Evolutionary conservation across 78 protist species (phyloP).

Genomic region (Planoprotostelium fungivorum): DNA sequence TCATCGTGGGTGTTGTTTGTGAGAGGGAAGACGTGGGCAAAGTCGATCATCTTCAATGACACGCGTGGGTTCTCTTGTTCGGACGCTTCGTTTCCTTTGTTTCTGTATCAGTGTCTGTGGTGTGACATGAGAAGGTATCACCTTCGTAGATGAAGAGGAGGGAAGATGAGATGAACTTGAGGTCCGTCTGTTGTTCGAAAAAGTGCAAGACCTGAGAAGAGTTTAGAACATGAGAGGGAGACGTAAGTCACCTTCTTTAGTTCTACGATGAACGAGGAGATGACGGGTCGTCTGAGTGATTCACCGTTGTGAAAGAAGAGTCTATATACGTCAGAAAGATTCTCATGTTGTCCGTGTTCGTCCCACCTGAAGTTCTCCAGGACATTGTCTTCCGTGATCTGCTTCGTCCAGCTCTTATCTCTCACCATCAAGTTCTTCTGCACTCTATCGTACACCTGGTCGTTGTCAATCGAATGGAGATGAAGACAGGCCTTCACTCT

Average conservation of each 20-base stretch:
- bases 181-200: not conserved
- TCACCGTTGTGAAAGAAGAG: not conserved
- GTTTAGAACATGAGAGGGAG: no score
- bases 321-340: no score
- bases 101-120: not conserved
- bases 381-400: not conserved
- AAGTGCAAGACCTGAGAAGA: not conserved
- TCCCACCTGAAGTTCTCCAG: not conserved
- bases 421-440: not conserved
- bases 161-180: not conserved
- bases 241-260: not conserved
- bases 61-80: not conserved
- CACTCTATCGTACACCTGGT: not conserved
- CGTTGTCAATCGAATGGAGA: not conserved
- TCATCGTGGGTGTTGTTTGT: not conserved
- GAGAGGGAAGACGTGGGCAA: conserved; percentile 42
- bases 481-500: not conserved
- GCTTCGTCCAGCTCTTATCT: not conserved
- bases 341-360: no score
- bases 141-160: not conserved
- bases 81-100: not conserved
- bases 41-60: conserved; percentile 54
- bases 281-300: not conserved
- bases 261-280: not conserved
- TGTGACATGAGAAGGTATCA: not conserved